Evolutionary conservation across 805 yeast genomes (phyloP).

Genomic region (Ogataea trehalophila): DNA sequence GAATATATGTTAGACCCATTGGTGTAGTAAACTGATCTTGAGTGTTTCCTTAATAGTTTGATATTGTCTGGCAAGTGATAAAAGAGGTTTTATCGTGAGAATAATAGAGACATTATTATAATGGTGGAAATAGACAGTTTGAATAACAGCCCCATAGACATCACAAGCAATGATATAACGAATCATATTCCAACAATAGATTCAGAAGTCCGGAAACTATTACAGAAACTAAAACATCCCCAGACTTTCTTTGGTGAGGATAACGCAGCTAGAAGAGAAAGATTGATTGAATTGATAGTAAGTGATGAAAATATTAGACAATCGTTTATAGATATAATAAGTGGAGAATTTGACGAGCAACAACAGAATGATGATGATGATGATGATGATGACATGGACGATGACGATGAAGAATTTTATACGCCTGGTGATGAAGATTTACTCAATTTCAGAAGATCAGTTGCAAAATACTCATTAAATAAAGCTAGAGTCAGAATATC

Average conservation of each 20-base stretch:
- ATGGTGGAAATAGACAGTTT: no score
- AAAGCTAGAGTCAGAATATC: conserved; percentile 40
- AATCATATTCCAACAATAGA: conserved; percentile 58
- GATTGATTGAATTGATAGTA: conserved; percentile 45
- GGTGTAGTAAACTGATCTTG: no score
- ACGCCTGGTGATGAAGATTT: conserved; percentile 69
- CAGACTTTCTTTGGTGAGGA: conserved; percentile 55
- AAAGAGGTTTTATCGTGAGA: no score
- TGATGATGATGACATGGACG: conserved; percentile 28
- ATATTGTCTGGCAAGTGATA: no score
- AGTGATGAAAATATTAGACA: conserved; percentile 26
- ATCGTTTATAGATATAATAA: conserved; percentile 8
- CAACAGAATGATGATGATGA: conserved; percentile 1
- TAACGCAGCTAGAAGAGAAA: conserved; percentile 45
- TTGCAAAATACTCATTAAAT: conserved; percentile 49
- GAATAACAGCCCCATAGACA: no score
- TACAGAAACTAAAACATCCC: conserved; percentile 54
- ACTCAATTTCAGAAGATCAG: conserved; percentile 42
- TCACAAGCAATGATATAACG: conserved; percentile 6
- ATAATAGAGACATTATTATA: no score
- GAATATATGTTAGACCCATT: no score
- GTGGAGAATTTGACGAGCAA: conserved; percentile 6
- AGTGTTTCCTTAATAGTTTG: no score
- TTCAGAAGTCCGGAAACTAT: conserved; percentile 47
- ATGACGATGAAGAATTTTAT: conserved; percentile 74